phyloP scores from a whole-genome alignment of 1,284 basidiomycete genomes.

The Caloboletus inedulis region DNA sequence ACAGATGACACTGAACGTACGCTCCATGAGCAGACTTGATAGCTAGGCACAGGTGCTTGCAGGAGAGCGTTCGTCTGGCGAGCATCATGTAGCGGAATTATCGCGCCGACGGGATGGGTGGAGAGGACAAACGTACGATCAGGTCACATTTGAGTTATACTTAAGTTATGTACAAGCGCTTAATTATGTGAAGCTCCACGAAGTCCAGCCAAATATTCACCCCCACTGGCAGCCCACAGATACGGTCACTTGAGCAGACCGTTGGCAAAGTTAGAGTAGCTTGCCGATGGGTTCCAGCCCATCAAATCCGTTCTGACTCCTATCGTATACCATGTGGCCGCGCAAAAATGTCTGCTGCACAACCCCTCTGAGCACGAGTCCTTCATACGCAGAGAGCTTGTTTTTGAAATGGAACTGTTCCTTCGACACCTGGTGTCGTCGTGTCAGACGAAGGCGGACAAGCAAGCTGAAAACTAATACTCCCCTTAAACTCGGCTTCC shows the following conservation, averaged over 20 bases:
- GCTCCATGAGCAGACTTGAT: slow-evolving; percentile 1
- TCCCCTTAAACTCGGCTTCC: slow-evolving; percentile 59
- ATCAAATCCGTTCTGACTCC: slow-evolving; percentile 32
- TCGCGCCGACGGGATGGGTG: not conserved
- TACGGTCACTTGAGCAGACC: too few species aligned
- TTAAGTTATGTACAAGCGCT: not conserved
- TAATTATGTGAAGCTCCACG: not conserved
- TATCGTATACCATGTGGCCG: slow-evolving; percentile 66
- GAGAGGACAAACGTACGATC: not conserved
- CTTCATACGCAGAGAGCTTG: slow-evolving; percentile 87
- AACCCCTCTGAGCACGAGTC: slow-evolving; percentile 62
- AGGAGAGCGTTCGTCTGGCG: slow-evolving; percentile 7
- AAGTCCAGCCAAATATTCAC: not conserved
- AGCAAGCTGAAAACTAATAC: slow-evolving; percentile 19
- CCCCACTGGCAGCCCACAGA: too few species aligned
- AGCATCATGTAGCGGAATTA: slow-evolving; percentile 9
- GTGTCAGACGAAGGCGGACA: slow-evolving; percentile 11
- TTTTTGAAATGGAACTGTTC: slow-evolving; percentile 84
- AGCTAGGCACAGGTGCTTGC: not conserved
- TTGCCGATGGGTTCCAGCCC: slow-evolving; percentile 33
- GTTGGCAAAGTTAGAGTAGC: slow-evolving; percentile 26
- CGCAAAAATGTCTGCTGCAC: slow-evolving; percentile 78
- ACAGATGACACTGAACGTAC: slow-evolving; percentile 13
- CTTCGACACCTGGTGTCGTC: slow-evolving; percentile 58
- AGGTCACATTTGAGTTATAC: not conserved